phyloP scores from a whole-genome alignment of 2,329 filamentous ascomycete genomes.

The Sporothrix schenckii region DNA sequence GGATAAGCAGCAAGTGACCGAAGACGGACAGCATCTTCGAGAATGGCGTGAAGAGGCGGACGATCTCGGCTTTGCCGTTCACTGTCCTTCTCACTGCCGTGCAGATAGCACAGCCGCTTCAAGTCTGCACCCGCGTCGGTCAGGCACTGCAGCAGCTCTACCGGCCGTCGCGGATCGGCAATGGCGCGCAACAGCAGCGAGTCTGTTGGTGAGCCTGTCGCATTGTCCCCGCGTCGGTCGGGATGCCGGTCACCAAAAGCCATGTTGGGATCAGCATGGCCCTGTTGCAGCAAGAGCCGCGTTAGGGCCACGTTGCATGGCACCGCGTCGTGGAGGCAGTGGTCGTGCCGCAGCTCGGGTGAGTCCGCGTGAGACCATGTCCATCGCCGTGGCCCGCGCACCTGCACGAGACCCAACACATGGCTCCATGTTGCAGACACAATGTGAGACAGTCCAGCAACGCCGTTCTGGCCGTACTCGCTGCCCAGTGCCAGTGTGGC shows the following conservation, averaged over 20 bases:
- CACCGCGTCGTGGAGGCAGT: slow-evolving; percentile 31
- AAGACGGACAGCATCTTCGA: slow-evolving; percentile 24
- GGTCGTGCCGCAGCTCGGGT: slow-evolving; percentile 27
- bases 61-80: neutral
- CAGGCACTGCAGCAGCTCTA: slow-evolving; percentile 31
- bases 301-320: slow-evolving; percentile 28
- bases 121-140: slow-evolving; percentile 28
- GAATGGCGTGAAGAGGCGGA: slow-evolving; percentile 17
- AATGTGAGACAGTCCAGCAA: neutral
- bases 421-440: slow-evolving; percentile 23
- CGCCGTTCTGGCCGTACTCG: neutral
- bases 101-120: neutral
- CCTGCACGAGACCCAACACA: slow-evolving; percentile 29
- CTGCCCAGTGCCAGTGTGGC: neutral
- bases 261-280: slow-evolving; percentile 24
- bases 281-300: slow-evolving; percentile 24
- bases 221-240: neutral
- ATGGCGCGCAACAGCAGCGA: slow-evolving; percentile 27
- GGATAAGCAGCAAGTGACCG: slow-evolving; percentile 28
- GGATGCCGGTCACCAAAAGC: neutral
- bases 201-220: neutral
- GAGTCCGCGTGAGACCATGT: neutral
- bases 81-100: neutral
- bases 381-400: slow-evolving; percentile 27
- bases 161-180: slow-evolving; percentile 25